These are phyloP conservation scores for Phytophthora crassamura DNA, from an alignment of 352 stramenopile species.

Conservation along the genomic window DNA sequence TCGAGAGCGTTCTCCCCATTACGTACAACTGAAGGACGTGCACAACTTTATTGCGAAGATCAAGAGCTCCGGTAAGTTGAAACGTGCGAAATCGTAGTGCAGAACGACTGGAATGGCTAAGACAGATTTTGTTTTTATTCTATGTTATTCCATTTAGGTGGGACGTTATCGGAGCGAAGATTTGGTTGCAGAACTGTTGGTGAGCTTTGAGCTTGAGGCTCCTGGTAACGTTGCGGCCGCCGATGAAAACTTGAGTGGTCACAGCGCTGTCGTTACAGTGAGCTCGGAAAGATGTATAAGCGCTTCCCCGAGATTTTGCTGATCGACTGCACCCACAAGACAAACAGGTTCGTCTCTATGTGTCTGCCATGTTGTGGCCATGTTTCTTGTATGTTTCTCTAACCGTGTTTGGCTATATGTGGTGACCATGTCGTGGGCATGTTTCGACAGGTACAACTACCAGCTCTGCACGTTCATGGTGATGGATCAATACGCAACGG, in stretches of 20 bases:
- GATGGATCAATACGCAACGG: conserved; percentile 11
- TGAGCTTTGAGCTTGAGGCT: conserved; percentile 2
- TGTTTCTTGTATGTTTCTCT: conserved; percentile 1
- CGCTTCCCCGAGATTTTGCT: conserved; percentile 13
- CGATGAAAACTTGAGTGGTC: not conserved
- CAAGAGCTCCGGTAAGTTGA: conserved; percentile 10
- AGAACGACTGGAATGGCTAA: no score
- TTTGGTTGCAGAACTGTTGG: conserved; percentile 10
- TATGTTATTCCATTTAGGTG: not conserved
- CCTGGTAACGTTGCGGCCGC: not conserved
- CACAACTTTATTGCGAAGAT: conserved; percentile 12
- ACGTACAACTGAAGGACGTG: conserved; percentile 4
- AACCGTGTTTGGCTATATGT: conserved; percentile 7
- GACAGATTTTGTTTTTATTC: no score
- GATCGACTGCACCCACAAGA: conserved; percentile 25
- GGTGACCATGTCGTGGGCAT: conserved; percentile 11
- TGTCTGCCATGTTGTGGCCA: not conserved
- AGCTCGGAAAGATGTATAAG: conserved; percentile 11
- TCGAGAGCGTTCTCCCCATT: not conserved
- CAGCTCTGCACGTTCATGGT: conserved; percentile 14
- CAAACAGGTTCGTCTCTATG: conserved; percentile 6
- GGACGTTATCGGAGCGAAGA: conserved; percentile 7
- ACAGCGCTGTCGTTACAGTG: conserved; percentile 6
- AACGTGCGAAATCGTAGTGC: not conserved
- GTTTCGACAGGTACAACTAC: conserved; percentile 11